phyloP scores from a whole-genome alignment of 1,139 yeast genomes.

The Hansenula sp. region DNA sequence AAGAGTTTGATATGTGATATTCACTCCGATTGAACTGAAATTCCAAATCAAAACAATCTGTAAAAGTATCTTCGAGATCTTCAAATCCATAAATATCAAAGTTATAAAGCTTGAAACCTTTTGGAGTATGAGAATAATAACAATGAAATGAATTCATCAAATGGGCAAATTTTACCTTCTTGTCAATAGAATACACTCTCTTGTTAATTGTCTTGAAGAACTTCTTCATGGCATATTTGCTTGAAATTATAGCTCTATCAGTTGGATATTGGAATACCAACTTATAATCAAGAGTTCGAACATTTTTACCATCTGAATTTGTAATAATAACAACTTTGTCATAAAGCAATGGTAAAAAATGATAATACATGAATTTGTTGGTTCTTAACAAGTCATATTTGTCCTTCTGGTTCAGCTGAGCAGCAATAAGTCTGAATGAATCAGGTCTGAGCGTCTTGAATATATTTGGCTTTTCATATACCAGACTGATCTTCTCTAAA shows the following conservation, averaged over 20 bases:
- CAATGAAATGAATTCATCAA: background rate
- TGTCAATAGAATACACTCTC: background rate
- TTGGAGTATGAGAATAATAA: background rate
- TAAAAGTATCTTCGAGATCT: background rate
- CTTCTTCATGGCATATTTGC: background rate
- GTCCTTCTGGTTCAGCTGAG: background rate
- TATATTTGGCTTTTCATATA: background rate
- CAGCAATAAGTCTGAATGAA: background rate
- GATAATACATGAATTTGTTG: background rate
- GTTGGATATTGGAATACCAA: background rate
- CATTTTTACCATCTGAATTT: background rate
- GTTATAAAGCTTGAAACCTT: background rate
- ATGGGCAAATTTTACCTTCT: no score
- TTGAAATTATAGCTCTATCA: constrained; percentile 1
- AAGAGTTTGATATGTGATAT: background rate
- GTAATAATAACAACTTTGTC: background rate
- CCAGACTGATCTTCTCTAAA: no score
- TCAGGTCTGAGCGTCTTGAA: background rate
- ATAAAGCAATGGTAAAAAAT: background rate
- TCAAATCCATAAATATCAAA: background rate
- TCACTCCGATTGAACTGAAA: no score
- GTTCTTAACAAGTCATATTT: background rate
- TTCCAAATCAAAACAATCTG: background rate
- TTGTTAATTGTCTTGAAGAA: constrained; percentile 3
- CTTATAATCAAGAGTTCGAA: background rate